A percentile compares a stretch with the other conserved stretches of the same genome.
Conservation (phyloP, 2,329 filamentous ascomycete species). For the Xylariaceae sp. region DNA sequence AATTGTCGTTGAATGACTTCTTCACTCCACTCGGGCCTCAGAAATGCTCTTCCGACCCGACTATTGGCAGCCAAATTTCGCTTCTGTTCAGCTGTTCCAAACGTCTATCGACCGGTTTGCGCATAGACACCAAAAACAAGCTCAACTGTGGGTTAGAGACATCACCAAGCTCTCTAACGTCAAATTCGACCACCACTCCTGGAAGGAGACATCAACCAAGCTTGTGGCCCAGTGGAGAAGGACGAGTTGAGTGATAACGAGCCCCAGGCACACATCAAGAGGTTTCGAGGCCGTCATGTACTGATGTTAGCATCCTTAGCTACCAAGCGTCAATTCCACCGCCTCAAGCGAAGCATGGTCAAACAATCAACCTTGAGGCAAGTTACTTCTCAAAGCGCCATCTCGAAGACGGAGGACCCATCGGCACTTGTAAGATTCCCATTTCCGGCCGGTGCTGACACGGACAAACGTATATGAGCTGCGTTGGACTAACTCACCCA, state of each 20-base stretch:
- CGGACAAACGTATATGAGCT: no score
- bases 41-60: conserved; percentile 28
- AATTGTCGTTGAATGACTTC: conserved; percentile 16
- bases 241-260: no score
- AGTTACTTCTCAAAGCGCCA: conserved; percentile 7
- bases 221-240: conserved; percentile 24
- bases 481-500: background rate
- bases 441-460: no score
- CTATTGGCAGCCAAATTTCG: conserved; percentile 18
- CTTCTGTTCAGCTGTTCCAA: conserved; percentile 6
- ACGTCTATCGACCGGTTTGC: no score
- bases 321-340: conserved; percentile 17
- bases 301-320: no score
- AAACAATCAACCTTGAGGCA: conserved; percentile 21
- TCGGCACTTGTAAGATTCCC: conserved; percentile 8
- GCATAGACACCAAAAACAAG: no score
- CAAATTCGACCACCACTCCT: conserved; percentile 16
- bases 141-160: no score
- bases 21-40: conserved; percentile 8
- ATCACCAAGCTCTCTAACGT: conserved; percentile 5
- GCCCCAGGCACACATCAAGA: no score
- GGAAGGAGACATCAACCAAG: conserved; percentile 19
- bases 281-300: no score
- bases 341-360: conserved; percentile 26
- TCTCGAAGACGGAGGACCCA: conserved; percentile 8